Evolutionary conservation across 208 protist species (phyloP), one percentile per base, ranked within the genome.

Genomic region (Crithidia fasciculata): DNA sequence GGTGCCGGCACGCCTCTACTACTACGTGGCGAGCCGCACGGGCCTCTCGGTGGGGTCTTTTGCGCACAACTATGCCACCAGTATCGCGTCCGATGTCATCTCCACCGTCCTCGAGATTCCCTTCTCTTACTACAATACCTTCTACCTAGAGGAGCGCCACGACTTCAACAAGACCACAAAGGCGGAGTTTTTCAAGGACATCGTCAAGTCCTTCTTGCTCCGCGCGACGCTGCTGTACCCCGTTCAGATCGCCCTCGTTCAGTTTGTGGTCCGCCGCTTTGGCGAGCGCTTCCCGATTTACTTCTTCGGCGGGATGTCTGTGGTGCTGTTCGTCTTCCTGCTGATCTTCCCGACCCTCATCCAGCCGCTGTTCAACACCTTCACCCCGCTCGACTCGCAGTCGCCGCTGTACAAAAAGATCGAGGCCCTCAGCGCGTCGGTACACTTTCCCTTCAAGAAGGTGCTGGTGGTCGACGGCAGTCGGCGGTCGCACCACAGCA

Each of bases 291-390:
- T 98, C 66, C 90, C 89, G 1, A 53, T 96, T 8, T 97, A 95
- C 76, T 71, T 93, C 19, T 95, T 90, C 60, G 15, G 64, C 7
- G 83, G 54, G 2, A 59, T 80, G 39, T 67, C 85, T 1, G 59
- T 67, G n/a, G 39, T 97, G 62, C 16, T 74, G 10, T 49, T 88
- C 7, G n/a, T 71, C 5, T 83, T 86, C 53, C 80, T 85, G 2
- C 81, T 85, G 44, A 65, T 96, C 12, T 92, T 80, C 76, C 91
- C 90, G 2, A 86, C 78, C 8, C 65, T 93, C 55, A 97, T 98
- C 57, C 81, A 84, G 70, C 93, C 95, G 5, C 74, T 98, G 8
- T 98, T 98, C 82, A 96, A 97, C 83, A 93, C 71, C 44, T 98
- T 91, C 70, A 89, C 76, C 5, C 78, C 78, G 4, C 72, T 96